Percentiles rank a stretch among this genome's conserved stretches.
phyloP scores from a whole-genome alignment of 2,329 filamentous ascomycete genomes.

The Hortaea werneckii region DNA sequence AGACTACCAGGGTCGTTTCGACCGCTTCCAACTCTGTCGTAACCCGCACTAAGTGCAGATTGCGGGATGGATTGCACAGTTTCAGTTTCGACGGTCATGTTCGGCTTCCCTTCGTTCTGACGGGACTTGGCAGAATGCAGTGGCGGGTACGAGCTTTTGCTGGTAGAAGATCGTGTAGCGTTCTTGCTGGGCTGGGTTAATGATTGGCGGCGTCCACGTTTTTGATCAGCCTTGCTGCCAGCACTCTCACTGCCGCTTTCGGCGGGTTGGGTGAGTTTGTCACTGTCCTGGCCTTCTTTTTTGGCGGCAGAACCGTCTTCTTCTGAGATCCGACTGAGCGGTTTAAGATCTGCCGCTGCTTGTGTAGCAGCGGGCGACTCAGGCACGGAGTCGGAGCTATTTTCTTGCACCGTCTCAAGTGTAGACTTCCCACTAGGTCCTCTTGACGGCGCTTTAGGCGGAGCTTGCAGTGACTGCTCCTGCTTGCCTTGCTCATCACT shows the following conservation, averaged over 20 bases:
- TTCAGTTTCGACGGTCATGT: conserved; percentile 97
- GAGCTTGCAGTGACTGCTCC: conserved; percentile 27
- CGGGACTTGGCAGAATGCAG: conserved; percentile 56
- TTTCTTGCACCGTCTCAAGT: conserved; percentile 73
- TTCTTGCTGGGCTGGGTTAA: conserved; percentile 22
- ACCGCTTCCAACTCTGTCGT: conserved; percentile 46
- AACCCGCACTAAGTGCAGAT: conserved; percentile 52
- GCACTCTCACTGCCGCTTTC: conserved; percentile 59
- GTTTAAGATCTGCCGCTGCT: conserved; percentile 22
- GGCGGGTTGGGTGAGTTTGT: conserved; percentile 21
- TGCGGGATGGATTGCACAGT: conserved; percentile 87
- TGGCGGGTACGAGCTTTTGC: conserved; percentile 57
- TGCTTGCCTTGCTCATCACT: conserved; percentile 21
- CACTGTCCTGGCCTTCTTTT: conserved; percentile 33
- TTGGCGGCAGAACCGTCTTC: conserved; percentile 23
- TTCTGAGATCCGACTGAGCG: conserved; percentile 15
- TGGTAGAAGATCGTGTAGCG: conserved; percentile 8
- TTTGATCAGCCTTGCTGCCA: conserved; percentile 44
- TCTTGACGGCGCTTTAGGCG: conserved; percentile 30
- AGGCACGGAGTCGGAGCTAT: conserved; percentile 18
- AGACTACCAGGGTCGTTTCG: conserved; percentile 61
- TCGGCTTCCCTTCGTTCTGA: conserved; percentile 63
- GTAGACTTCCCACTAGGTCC: conserved; percentile 37
- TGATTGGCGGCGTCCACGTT: conserved; percentile 19
- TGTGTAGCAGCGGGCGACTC: conserved; percentile 53